A percentile compares a stretch with the other conserved stretches of the same genome.
Conservation (phyloP, 768 basidiomycete species). For the Jaapia argillacea region DNA sequence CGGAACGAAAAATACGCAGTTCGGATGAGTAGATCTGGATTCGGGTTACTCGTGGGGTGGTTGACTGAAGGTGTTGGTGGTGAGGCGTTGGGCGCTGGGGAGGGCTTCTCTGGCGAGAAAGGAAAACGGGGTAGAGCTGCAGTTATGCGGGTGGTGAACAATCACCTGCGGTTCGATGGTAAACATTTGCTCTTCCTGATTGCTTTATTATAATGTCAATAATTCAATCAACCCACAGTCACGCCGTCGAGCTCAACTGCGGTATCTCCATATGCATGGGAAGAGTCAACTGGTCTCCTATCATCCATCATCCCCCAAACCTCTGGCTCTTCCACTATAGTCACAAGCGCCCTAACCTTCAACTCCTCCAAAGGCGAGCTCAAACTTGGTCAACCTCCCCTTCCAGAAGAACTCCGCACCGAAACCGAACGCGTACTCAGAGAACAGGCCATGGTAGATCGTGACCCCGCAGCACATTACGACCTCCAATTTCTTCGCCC, state of each 20-base stretch:
- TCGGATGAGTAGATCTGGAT: constrained; percentile 85
- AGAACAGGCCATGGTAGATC: constrained; percentile 73
- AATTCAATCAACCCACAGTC: constrained; percentile 35
- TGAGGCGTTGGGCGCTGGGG: constrained; percentile 70
- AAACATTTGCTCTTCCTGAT: constrained; percentile 13
- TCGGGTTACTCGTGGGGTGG: constrained; percentile 90
- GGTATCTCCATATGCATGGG: constrained; percentile 60
- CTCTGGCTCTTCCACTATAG: constrained; percentile 34
- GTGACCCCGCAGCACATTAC: constrained; percentile 56
- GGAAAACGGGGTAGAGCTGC: constrained; percentile 82
- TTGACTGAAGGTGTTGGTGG: constrained; percentile 87
- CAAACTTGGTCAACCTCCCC: constrained; percentile 77
- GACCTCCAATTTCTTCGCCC: constrained; percentile 50
- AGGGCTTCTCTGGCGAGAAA: constrained; percentile 71
- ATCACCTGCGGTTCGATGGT: constrained; percentile 89
- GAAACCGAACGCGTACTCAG: constrained; percentile 75
- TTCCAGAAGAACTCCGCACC: constrained; percentile 67
- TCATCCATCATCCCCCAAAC: constrained; percentile 66
- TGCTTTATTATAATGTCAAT: constrained; percentile 5
- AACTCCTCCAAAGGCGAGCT: constrained; percentile 69
- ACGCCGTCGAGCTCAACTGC: constrained; percentile 60
- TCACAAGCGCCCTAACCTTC: constrained; percentile 61
- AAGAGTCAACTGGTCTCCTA: constrained; percentile 78
- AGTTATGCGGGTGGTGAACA: constrained; percentile 91
- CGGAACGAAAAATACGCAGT: constrained; percentile 86